A percentile compares a stretch with the other conserved stretches of the same genome.
phyloP scores from a whole-genome alignment of 305 asterid genomes.

The Stenogyne calaminthoides region DNA sequence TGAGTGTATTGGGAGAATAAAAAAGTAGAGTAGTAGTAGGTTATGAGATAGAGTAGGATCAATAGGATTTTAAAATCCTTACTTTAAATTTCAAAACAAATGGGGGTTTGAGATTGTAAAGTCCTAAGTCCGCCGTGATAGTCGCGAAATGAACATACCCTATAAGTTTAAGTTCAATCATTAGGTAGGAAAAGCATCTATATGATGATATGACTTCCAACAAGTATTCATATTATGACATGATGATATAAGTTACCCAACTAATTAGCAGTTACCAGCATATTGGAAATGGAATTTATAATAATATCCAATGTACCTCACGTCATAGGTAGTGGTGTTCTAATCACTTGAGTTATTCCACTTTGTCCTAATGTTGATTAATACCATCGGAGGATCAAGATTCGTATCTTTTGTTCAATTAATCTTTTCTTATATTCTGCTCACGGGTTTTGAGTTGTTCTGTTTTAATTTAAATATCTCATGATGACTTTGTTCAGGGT shows the following conservation, averaged over 20 bases:
- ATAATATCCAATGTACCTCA: background rate
- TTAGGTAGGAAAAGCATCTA: slow-evolving; percentile 6
- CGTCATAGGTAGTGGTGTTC: too few species aligned
- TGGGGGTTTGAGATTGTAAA: too few species aligned
- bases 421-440: slow-evolving; percentile 5
- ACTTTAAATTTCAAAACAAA: too few species aligned
- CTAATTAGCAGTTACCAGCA: background rate
- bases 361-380: too few species aligned
- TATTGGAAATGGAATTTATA: background rate
- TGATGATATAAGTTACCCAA: background rate
- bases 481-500: slow-evolving; percentile 46
- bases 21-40: too few species aligned
- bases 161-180: slow-evolving; percentile 10
- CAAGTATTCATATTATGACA: background rate
- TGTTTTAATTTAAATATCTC: slow-evolving; percentile 6
- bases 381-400: background rate
- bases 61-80: too few species aligned
- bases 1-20: too few species aligned
- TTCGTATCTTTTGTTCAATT: background rate
- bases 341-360: too few species aligned
- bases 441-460: slow-evolving; percentile 3
- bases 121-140: too few species aligned
- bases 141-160: too few species aligned
- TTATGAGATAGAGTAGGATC: too few species aligned
- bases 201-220: background rate